Conservation (phyloP, 2,329 filamentous ascomycete genomes). For the Ceratocystis cacaofunesta region DNA sequence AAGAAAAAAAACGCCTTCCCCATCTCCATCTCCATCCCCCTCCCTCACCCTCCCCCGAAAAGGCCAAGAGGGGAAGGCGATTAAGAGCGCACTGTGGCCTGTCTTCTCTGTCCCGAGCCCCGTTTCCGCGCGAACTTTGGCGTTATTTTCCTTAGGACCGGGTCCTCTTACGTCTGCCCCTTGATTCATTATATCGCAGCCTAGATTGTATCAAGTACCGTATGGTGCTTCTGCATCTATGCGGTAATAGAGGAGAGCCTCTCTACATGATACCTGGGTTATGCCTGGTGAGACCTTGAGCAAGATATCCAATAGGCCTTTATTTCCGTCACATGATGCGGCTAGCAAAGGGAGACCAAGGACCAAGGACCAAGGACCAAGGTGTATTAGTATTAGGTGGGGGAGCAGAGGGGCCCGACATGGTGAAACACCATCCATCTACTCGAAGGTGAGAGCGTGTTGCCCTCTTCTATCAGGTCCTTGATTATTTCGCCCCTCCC, state of each 20-base stretch:
- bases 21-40: neutral
- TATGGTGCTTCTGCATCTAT: neutral
- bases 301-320: neutral
- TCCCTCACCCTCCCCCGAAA: no score
- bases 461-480: neutral
- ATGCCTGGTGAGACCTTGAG: neutral
- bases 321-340: neutral
- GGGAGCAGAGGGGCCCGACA: neutral
- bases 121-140: neutral
- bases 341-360: neutral
- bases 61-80: neutral
- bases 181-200: neutral
- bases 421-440: no score
- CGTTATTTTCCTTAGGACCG: neutral
- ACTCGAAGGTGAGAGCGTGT: no score
- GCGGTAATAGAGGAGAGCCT: no score
- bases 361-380: neutral
- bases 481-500: neutral
- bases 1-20: neutral
- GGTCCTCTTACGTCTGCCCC: neutral
- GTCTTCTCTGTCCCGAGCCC: neutral
- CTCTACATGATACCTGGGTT: no score
- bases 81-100: neutral
- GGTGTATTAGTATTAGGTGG: neutral
- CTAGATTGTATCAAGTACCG: neutral